Evolutionary conservation across 352 stramenopile species (phyloP).

Genomic region (Globisporangium takayamanum): DNA sequence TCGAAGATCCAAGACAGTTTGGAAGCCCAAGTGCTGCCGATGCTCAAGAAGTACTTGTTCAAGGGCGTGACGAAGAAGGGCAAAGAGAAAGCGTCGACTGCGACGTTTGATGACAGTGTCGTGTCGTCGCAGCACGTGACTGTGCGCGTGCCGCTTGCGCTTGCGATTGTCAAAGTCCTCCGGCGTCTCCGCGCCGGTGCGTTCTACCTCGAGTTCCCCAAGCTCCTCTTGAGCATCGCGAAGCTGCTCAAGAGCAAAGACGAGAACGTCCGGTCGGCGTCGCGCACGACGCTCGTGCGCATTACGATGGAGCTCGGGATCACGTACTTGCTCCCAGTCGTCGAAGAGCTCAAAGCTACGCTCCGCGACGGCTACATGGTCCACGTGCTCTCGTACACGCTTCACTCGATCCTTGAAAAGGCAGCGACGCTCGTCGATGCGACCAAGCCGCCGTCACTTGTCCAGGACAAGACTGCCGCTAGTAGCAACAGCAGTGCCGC

Average conservation of each 20-base stretch:
- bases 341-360: conserved; percentile 79
- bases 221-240: conserved; percentile 90
- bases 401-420: conserved; percentile 81
- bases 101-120: conserved; percentile 42
- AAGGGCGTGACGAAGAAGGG: conserved; percentile 65
- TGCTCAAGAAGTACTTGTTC: conserved; percentile 82
- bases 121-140: conserved; percentile 44
- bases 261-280: conserved; percentile 88
- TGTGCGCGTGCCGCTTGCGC: conserved; percentile 90
- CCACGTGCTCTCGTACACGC: conserved; percentile 82
- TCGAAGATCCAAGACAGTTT: conserved; percentile 81
- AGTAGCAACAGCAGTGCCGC: conserved; percentile 2
- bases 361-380: conserved; percentile 83
- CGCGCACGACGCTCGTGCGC: conserved; percentile 91
- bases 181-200: conserved; percentile 85
- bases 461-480: conserved; percentile 18
- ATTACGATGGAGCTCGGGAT: conserved; percentile 90
- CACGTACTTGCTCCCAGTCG: conserved; percentile 77
- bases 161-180: conserved; percentile 97
- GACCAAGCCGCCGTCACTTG: conserved; percentile 33
- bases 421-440: conserved; percentile 48
- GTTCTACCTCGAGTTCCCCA: conserved; percentile 92
- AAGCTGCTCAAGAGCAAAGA: conserved; percentile 90
- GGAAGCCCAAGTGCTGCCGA: conserved; percentile 72
- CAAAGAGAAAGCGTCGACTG: conserved; percentile 18